These are phyloP conservation scores for Paulinella micropora DNA, from an alignment of 78 protist species.

Conservation along the genomic window DNA sequence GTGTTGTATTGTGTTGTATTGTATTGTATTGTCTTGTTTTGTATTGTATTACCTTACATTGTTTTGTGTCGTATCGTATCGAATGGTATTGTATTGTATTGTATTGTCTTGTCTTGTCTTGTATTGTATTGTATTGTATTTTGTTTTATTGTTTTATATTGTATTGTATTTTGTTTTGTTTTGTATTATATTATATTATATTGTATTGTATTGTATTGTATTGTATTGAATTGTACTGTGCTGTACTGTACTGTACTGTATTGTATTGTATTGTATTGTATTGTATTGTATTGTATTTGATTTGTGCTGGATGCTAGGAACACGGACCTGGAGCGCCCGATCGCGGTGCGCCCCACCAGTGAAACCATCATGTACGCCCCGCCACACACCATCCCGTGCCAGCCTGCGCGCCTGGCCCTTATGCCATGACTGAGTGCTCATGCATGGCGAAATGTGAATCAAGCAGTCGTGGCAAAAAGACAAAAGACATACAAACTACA, in stretches of 20 bases:
- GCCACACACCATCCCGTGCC: neutral
- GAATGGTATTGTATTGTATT: neutral
- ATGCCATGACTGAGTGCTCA: neutral
- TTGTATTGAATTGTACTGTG: neutral
- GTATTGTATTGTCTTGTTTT: neutral
- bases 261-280: neutral
- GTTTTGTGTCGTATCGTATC: neutral
- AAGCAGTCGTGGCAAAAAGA: neutral
- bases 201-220: neutral
- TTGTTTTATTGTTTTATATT: neutral
- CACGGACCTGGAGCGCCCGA: conserved; percentile 60
- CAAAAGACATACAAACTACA: neutral
- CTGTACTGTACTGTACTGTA: neutral
- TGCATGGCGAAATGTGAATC: neutral
- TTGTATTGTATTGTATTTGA: neutral
- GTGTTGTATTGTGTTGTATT: neutral
- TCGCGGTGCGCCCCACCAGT: conserved; percentile 91
- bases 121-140: neutral
- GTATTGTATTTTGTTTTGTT: neutral
- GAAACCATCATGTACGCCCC: conserved; percentile 92
- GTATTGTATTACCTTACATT: neutral
- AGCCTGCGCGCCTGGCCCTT: neutral
- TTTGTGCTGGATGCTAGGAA: neutral
- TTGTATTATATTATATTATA: neutral
- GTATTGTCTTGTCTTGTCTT: neutral